phyloP scores from a whole-genome alignment of 345 rosid species.

The Populus tremula region DNA sequence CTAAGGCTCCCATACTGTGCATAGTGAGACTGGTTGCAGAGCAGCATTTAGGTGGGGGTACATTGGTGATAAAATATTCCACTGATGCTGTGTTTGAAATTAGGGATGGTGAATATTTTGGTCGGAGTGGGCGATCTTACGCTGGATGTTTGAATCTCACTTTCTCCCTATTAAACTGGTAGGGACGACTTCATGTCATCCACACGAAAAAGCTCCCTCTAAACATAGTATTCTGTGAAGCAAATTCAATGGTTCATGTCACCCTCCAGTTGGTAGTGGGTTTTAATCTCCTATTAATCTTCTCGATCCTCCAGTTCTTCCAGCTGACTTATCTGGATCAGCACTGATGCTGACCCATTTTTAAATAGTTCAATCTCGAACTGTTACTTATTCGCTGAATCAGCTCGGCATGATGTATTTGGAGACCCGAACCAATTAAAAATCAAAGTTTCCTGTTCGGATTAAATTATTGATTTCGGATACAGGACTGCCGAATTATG shows the following conservation, averaged over 20 bases:
- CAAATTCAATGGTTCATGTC: conserved; percentile 26
- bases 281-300: conserved; percentile 24
- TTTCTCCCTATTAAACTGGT: not conserved
- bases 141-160: not conserved
- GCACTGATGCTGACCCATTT: not conserved
- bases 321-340: not conserved
- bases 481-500: too few species aligned
- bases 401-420: not conserved
- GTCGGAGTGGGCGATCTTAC: conserved; percentile 3
- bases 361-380: too few species aligned
- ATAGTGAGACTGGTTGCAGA: conserved; percentile 5
- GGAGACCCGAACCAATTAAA: not conserved
- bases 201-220: conserved; percentile 16
- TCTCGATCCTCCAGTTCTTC: not conserved
- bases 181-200: conserved; percentile 27
- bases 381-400: not conserved
- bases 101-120: not conserved
- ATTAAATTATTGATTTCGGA: too few species aligned
- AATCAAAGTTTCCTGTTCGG: not conserved
- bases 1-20: not conserved
- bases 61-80: conserved; percentile 37
- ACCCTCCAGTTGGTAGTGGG: conserved; percentile 22
- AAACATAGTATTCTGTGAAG: conserved; percentile 10
- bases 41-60: not conserved
- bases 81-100: conserved; percentile 17